Base-by-base conservation (phyloP, 2,329 filamentous ascomycete genomes). In the Plenodomus tracheiphilus region DNA sequence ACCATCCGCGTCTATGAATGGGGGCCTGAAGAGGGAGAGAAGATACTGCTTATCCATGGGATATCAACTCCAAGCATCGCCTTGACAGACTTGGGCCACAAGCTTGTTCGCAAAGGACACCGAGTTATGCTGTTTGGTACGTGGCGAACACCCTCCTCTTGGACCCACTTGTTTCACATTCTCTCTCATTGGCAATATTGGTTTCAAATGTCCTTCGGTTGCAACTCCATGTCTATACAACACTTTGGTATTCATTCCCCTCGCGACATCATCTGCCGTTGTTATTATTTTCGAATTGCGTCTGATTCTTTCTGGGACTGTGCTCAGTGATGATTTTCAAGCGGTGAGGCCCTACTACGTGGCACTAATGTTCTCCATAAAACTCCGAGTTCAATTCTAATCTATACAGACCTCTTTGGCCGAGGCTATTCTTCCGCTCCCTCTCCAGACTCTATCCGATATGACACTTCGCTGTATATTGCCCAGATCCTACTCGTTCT, bases 1-100 rank as follows among this genome's bases (percentile, higher is more conserved):
- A 82, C 75, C 4, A 82, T 89, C 53, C 77, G 86, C 39, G 85
- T 89, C 2, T 93, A 91, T 66, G 91, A 95, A 76, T 94, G 86
- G 81, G 91, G 91, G 0, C 87, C 88, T 0, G 79, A 84, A 49
- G 74, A 80, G 30, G 89, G 89, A 1, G 80, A 84, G 21, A 91
- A 86, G 63, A 84, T 93, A 1, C 74, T 95, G 13, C 75, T 95
- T 20, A 74, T 95, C 15, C 91, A 93, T 69, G 91, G 91, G 4
- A 92, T 94, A 62, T 88, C 85, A 41, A 94, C 89, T 5, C 90
- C 91, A 0, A 85, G 85, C 53, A 76, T 92, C 40, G 81, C 88
- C 0, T 74, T 93, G 16, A 85, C 84, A 2, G 79, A 82, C 36
- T 68, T 94, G 30, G 87, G 87, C 13, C 77, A 84, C 64, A 81